Evolutionary conservation across 208 protist species (phyloP).

Genomic region (Trypanosomatidae sp.): DNA sequence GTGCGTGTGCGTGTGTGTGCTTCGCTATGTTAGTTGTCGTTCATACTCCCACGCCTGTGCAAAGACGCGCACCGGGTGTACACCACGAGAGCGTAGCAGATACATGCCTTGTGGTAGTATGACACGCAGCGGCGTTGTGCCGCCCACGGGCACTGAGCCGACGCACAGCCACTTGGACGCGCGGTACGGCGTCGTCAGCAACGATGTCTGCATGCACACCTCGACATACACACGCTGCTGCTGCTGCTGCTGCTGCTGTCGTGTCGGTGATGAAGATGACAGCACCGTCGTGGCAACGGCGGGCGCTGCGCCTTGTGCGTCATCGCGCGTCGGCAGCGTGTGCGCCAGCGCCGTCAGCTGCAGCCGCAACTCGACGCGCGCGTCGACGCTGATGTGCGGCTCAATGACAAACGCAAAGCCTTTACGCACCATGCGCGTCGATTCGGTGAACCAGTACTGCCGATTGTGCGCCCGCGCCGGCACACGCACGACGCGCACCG

Average conservation of each 20-base stretch:
- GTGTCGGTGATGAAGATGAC: conserved; percentile 1
- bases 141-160: conserved; percentile 10
- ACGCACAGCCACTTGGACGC: conserved; percentile 28
- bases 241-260: conserved; percentile 1
- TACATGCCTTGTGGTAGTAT: conserved; percentile 55
- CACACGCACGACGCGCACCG: conserved; percentile 51
- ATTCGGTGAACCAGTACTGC: conserved; percentile 75
- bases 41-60: conserved; percentile 56
- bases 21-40: background rate
- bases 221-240: conserved; percentile 16
- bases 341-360: conserved; percentile 46
- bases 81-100: conserved; percentile 33
- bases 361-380: conserved; percentile 54
- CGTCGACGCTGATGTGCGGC: conserved; percentile 36
- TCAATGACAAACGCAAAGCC: conserved; percentile 61
- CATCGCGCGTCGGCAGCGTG: no score
- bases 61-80: conserved; percentile 42
- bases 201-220: no score
- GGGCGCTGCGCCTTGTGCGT: no score
- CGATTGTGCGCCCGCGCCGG: conserved; percentile 60
- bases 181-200: no score
- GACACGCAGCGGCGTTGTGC: conserved; percentile 25
- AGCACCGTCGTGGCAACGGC: no score
- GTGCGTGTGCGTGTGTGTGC: background rate
- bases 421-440: conserved; percentile 51